Evolutionary conservation across 805 yeast genomes (phyloP).

Genomic region (Monosporozyma solicola): DNA sequence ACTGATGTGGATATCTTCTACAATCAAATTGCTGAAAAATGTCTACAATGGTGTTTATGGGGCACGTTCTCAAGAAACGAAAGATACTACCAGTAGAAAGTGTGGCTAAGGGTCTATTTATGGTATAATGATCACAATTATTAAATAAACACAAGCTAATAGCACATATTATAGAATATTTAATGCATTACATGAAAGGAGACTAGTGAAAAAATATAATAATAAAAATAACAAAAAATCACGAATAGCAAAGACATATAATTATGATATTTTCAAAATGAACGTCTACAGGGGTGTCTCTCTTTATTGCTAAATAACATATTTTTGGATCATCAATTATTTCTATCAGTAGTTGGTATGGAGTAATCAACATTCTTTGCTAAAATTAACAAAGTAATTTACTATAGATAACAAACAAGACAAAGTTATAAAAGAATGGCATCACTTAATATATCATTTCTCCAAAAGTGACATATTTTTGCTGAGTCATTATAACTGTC

Average conservation of each 20-base stretch:
- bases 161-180: neutral
- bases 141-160: neutral
- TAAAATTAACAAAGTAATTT: neutral
- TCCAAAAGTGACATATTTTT: neutral
- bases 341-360: too few relatives aligned
- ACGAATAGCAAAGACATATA: neutral
- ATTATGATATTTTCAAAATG: neutral
- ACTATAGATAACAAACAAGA: neutral
- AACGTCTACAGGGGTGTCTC: neutral
- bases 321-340: too few relatives aligned
- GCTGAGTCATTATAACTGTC: neutral
- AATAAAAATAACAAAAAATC: neutral
- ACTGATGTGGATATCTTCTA: slow-evolving; percentile 29
- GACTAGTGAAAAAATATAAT: neutral
- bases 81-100: slow-evolving; percentile 25
- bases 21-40: slow-evolving; percentile 34
- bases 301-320: neutral
- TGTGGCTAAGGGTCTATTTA: neutral
- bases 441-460: too few relatives aligned
- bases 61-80: slow-evolving; percentile 48
- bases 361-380: neutral
- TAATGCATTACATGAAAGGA: neutral
- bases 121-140: too few relatives aligned
- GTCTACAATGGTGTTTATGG: slow-evolving; percentile 45
- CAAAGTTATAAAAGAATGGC: neutral